These are phyloP conservation scores for Tieghemiomyces parasiticus DNA, from an alignment of 192 early-diverging fungal genomes.

Conservation along the genomic window DNA sequence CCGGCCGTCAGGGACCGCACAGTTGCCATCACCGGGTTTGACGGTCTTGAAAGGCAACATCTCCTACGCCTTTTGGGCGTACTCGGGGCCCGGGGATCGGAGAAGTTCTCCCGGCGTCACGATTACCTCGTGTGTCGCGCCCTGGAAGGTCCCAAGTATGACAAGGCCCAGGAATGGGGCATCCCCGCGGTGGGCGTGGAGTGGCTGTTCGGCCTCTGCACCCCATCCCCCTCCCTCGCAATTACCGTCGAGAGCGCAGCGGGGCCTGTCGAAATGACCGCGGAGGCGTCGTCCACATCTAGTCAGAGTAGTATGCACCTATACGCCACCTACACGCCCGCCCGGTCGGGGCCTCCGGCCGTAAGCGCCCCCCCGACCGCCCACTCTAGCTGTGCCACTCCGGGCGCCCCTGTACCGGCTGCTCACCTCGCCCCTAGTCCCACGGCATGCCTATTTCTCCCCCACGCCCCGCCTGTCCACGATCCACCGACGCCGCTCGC, in stretches of 20 bases:
- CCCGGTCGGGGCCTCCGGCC: not conserved
- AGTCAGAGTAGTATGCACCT: not conserved
- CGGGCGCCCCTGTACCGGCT: not conserved
- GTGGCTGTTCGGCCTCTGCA: slow-evolving; percentile 26
- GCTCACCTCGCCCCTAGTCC: not conserved
- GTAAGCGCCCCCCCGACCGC: not conserved
- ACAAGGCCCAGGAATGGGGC: slow-evolving; percentile 56
- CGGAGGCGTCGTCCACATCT: not conserved
- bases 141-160: slow-evolving; percentile 52
- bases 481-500: not conserved
- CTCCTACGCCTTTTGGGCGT: slow-evolving; percentile 26
- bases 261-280: not conserved
- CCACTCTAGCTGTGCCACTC: not conserved
- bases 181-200: slow-evolving; percentile 45
- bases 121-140: slow-evolving; percentile 53
- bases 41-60: slow-evolving; percentile 36
- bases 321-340: not conserved
- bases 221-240: not conserved
- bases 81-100: slow-evolving; percentile 31
- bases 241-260: not conserved
- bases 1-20: slow-evolving; percentile 3
- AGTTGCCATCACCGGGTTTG: slow-evolving; percentile 40
- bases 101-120: slow-evolving; percentile 36
- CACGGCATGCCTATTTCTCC: not conserved
- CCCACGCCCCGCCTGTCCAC: not conserved